Evolutionary conservation across 2,329 filamentous ascomycete species (phyloP), one percentile per base, ranked within the genome.

Genomic region (Decorospora gaudefroyi): DNA sequence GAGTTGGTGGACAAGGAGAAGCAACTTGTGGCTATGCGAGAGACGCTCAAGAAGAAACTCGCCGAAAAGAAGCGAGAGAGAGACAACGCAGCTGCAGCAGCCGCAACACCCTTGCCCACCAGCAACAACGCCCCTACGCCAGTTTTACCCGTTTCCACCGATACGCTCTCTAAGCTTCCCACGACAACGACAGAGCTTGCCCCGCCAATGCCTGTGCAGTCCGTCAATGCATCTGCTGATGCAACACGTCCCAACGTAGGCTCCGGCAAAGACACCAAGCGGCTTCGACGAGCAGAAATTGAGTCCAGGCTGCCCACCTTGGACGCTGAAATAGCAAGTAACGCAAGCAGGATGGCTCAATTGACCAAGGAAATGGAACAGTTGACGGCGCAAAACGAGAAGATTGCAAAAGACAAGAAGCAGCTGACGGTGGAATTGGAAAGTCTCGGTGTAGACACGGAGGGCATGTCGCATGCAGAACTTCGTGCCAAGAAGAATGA

Each of bases 391-490:
- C 59, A 70, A 11, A 69, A 70, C 33, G 60, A 61, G 67, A 73
- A 55, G 61, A 70, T 67, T 50, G 69, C 65, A 59, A 69, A 56
- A 57, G 73, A 66, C 28, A 70, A 72, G 50, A 67, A 69, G 39
- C 67, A 70, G 31, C 72, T 80, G 28, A 60, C 74, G 4, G 67
- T 72, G 21, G 78, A 80, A 52, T 65, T 81, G n/a, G 72, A 76
- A 46, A 63, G 61, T 36, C 66, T 80, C 13, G 74, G 74, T 26
- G 58, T 76, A 27, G 73, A 79, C 42, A 75, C 76, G 1, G 70
- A 75, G 37, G 74, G 74, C 3, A 69, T 76, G 55, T 69, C 73
- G 3, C 63, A 75, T 42, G 71, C 71, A 16, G 69, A 75, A 37
- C 64, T 78, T 16, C 70, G 74, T 45, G 70, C 72, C 4, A 71